phyloP scores from a whole-genome alignment of 2,329 filamentous ascomycete genomes.

The Monosporascus cannonballus region DNA sequence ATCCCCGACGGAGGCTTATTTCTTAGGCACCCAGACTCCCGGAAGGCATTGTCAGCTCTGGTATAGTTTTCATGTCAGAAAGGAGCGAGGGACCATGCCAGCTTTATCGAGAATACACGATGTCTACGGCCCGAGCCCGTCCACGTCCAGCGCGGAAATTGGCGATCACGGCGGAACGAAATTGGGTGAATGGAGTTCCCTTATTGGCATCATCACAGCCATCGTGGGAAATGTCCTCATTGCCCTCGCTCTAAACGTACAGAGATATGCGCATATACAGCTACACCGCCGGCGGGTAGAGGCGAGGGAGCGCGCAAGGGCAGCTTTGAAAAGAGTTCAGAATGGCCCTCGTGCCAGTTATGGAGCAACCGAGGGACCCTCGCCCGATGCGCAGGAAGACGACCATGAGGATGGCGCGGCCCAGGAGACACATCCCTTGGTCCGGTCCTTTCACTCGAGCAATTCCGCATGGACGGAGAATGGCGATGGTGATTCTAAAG shows the following conservation, averaged over 20 bases:
- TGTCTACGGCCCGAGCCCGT: slow-evolving; percentile 11
- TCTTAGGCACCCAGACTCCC: too few species aligned
- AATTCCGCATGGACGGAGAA: slow-evolving; percentile 32
- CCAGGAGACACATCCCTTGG: slow-evolving; percentile 46
- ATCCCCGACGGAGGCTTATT: neutral
- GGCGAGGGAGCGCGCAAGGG: slow-evolving; percentile 47
- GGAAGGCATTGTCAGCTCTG: neutral
- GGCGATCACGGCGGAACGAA: slow-evolving; percentile 37
- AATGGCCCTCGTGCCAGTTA: slow-evolving; percentile 23
- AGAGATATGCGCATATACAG: slow-evolving; percentile 88
- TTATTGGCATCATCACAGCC: slow-evolving; percentile 91
- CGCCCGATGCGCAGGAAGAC: slow-evolving; percentile 23
- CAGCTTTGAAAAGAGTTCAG: slow-evolving; percentile 43
- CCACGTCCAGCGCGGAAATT: slow-evolving; percentile 11
- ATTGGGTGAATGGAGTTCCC: slow-evolving; percentile 73
- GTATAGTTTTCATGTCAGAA: neutral
- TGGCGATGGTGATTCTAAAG: slow-evolving; percentile 30
- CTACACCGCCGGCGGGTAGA: slow-evolving; percentile 65
- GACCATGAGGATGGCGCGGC: slow-evolving; percentile 27
- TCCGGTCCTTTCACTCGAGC: slow-evolving; percentile 42
- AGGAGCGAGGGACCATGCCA: slow-evolving; percentile 10
- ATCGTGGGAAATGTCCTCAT: slow-evolving; percentile 92
- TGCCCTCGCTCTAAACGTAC: slow-evolving; percentile 90
- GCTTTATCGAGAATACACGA: slow-evolving; percentile 9
- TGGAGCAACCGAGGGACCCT: slow-evolving; percentile 16